Evolutionary conservation across 1,284 basidiomycete genomes (phyloP), one percentile per base, ranked within the genome.

Genomic region (Coniophora puteana): DNA sequence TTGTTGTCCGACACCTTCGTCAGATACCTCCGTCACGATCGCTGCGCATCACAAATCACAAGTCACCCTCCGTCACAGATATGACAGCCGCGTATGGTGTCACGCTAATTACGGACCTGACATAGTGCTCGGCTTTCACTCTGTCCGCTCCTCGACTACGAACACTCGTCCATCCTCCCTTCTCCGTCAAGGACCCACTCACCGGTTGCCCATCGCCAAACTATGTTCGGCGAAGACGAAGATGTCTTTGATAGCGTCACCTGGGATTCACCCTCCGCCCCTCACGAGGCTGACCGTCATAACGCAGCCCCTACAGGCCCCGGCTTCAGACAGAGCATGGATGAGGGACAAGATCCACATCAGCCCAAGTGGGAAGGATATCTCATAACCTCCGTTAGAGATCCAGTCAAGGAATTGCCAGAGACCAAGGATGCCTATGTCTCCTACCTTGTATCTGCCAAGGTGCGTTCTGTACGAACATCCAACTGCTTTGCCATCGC

Each of bases 391-490:
- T 74, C 78, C 41, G 91, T 99, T 46, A 81, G 83, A 56, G 94
- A 98, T 58, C 93, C 94, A 18, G 80, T 93, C 47, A 97, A 96
- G 63, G 95, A 98, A 66, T 78, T 96, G 36, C 87, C 93, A 48
- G 93, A 94, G 52, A 94, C 92, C 33, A 96, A 95, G 68, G 94
- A 98, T 61, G 86, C 90, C 44, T 98, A 93, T 66, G 92, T 98
- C 41, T 93, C 91, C 33, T 99, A 98, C 64, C 73, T 93, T 30
- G 91, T 99, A 28, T 77, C 83, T 21, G 92, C 91, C 31, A 86
- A 90, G 78, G 93, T 94, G 55, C 49, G 72, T 54, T 8, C 10
- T 18, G 18, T 12, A 31, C 12, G 16, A 26, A 28, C 18, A n/a
- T n/a, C 7, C 25, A 24, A 28, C 21, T 48, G 20, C 17, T 14